Evolutionary conservation across 2,329 filamentous ascomycete genomes (phyloP).

Genomic region (Clarireedia hainanense): DNA sequence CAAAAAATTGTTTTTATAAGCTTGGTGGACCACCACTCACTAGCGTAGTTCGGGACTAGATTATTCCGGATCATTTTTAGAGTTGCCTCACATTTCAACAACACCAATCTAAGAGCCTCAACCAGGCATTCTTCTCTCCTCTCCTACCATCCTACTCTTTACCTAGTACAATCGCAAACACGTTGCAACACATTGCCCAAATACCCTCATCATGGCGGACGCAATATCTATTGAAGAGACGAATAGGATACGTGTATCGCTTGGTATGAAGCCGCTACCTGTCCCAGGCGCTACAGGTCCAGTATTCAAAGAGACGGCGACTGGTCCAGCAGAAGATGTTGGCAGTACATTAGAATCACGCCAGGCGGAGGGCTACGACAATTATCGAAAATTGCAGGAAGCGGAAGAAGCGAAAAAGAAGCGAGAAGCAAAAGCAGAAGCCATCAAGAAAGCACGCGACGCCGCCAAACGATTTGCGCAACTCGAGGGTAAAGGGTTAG

Average conservation of each 20-base stretch:
- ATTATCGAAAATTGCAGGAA: slow-evolving; percentile 57
- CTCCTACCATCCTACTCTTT: too few species aligned
- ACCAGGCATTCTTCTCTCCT: too few species aligned
- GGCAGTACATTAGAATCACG: slow-evolving; percentile 79
- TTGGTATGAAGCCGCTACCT: slow-evolving; percentile 84
- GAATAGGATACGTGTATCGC: slow-evolving; percentile 80
- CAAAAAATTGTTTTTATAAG: slow-evolving; percentile 22
- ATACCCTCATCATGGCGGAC: slow-evolving; percentile 35
- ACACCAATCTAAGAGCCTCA: neutral
- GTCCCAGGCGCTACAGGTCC: slow-evolving; percentile 62
- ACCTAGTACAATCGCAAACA: too few species aligned
- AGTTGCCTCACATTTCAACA: neutral
- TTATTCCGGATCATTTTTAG: neutral
- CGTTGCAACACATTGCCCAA: too few species aligned
- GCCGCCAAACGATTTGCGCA: slow-evolving; percentile 66
- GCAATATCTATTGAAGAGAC: slow-evolving; percentile 81
- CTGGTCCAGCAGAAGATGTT: slow-evolving; percentile 50
- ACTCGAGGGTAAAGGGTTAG: slow-evolving; percentile 76
- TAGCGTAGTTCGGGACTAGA: neutral
- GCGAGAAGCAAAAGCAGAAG: slow-evolving; percentile 72
- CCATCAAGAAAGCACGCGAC: slow-evolving; percentile 82
- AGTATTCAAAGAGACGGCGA: slow-evolving; percentile 42
- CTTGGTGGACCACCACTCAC: neutral
- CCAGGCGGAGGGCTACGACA: slow-evolving; percentile 64
- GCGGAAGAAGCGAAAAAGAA: slow-evolving; percentile 70